phyloP scores from a whole-genome alignment of 768 basidiomycete genomes.

The Pisolithus orientalis region DNA sequence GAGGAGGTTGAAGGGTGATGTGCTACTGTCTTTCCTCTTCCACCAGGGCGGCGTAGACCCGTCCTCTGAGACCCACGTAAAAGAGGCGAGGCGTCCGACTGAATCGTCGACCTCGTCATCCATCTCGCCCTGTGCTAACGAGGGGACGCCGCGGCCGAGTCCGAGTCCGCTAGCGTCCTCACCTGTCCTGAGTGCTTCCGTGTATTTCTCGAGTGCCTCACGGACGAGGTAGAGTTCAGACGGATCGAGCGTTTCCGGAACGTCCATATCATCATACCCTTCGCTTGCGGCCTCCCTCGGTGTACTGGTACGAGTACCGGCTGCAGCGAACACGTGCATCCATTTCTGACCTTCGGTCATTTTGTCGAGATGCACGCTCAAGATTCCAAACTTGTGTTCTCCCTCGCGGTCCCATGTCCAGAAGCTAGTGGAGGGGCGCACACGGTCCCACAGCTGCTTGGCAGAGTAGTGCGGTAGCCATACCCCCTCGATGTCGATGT shows the following conservation, averaged over 20 bases:
- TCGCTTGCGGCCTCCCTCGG: neutral
- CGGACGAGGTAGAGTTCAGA: constrained; percentile 74
- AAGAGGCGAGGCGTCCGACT: constrained; percentile 56
- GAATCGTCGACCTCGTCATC: constrained; percentile 84
- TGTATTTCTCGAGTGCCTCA: constrained; percentile 84
- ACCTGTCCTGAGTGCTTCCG: constrained; percentile 50
- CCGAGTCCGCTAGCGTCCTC: constrained; percentile 59
- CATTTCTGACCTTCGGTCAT: constrained; percentile 77
- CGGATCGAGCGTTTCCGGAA: constrained; percentile 85
- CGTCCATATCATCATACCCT: constrained; percentile 37
- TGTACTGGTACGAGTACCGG: constrained; percentile 25
- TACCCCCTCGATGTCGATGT: constrained; percentile 16
- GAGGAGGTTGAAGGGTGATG: constrained; percentile 46
- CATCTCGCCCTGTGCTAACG: constrained; percentile 81
- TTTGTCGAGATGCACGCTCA: constrained; percentile 87
- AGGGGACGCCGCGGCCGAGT: constrained; percentile 65
- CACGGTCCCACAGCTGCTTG: constrained; percentile 71
- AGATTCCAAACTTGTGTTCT: constrained; percentile 56
- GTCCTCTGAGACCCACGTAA: constrained; percentile 62
- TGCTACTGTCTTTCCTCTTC: constrained; percentile 19
- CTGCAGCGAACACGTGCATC: constrained; percentile 74
- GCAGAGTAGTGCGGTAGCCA: constrained; percentile 54
- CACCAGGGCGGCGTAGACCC: constrained; percentile 43
- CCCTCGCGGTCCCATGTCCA: constrained; percentile 92
- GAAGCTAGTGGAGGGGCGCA: constrained; percentile 72